phyloP scores from a whole-genome alignment of 2,329 filamentous ascomycete genomes.

The Sclerotinia glacialis region DNA sequence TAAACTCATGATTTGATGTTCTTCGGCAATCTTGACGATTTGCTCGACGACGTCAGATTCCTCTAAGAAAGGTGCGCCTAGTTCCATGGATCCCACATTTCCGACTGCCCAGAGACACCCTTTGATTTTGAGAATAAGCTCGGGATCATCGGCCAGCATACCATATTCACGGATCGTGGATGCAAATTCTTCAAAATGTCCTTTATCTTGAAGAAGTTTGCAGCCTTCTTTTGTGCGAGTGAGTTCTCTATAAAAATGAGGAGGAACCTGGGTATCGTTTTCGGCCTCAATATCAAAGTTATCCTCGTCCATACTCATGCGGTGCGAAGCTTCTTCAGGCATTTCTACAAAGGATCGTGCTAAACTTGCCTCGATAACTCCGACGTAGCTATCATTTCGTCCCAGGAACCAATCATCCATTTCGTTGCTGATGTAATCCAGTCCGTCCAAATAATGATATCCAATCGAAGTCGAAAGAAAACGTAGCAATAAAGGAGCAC shows the following conservation, averaged over 20 bases:
- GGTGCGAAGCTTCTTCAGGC: slow-evolving; percentile 42
- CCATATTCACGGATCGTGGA: slow-evolving; percentile 84
- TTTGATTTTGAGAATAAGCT: slow-evolving; percentile 89
- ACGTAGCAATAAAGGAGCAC: slow-evolving; percentile 83
- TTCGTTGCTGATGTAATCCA: slow-evolving; percentile 98
- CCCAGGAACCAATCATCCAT: slow-evolving; percentile 99
- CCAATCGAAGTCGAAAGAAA: slow-evolving; percentile 96
- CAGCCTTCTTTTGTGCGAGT: slow-evolving; percentile 92
- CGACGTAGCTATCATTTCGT: slow-evolving; percentile 93
- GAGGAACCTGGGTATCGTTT: slow-evolving; percentile 62
- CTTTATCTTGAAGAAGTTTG: slow-evolving; percentile 83
- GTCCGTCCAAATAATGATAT: slow-evolving; percentile 92
- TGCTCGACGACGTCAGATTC: slow-evolving; percentile 82
- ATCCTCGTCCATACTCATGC: slow-evolving; percentile 43
- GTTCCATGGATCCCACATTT: slow-evolving; percentile 97
- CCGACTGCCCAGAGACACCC: slow-evolving; percentile 96
- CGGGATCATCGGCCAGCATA: slow-evolving; percentile 78
- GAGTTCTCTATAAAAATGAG: slow-evolving; percentile 95
- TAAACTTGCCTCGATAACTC: slow-evolving; percentile 90
- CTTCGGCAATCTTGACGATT: slow-evolving; percentile 85
- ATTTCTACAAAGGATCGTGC: slow-evolving; percentile 69
- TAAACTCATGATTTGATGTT: slow-evolving; percentile 85
- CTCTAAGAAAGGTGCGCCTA: slow-evolving; percentile 91
- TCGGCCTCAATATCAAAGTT: slow-evolving; percentile 46
- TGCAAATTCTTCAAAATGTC: slow-evolving; percentile 93